These are phyloP conservation scores for Penicillium cosmopolitanum DNA, from an alignment of 495 filamentous ascomycete genomes.

Conservation along the genomic window DNA sequence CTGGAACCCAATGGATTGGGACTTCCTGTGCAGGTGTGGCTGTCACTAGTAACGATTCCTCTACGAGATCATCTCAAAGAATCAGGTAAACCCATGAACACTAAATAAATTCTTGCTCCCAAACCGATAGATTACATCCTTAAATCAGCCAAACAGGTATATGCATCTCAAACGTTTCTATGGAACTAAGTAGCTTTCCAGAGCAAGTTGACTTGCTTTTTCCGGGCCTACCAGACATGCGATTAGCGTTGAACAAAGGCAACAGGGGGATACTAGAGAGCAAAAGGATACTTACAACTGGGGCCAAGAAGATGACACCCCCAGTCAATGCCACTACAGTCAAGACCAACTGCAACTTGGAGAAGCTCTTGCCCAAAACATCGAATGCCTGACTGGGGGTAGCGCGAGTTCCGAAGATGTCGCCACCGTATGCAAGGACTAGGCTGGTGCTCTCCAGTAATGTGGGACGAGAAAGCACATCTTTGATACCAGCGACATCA, in stretches of 20 bases:
- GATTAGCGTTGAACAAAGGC: slow-evolving; percentile 16
- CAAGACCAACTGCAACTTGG: slow-evolving; percentile 78
- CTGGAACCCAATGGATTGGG: too few relatives aligned
- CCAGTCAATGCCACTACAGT: slow-evolving; percentile 79
- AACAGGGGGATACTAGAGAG: neutral
- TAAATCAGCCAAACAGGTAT: slow-evolving; percentile 9
- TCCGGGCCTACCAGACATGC: slow-evolving; percentile 33
- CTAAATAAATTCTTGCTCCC: neutral
- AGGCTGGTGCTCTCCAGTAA: slow-evolving; percentile 92
- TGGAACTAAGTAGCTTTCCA: slow-evolving; percentile 38
- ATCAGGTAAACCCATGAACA: neutral
- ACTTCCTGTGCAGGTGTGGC: too few relatives aligned
- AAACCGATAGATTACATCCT: slow-evolving; percentile 22
- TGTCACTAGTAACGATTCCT: too few relatives aligned
- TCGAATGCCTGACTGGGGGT: slow-evolving; percentile 88
- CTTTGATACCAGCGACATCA: slow-evolving; percentile 74
- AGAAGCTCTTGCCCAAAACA: slow-evolving; percentile 89
- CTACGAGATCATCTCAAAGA: too few relatives aligned
- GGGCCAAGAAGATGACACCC: slow-evolving; percentile 76
- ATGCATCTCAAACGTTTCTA: slow-evolving; percentile 9
- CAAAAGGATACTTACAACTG: slow-evolving; percentile 67
- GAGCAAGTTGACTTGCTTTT: slow-evolving; percentile 46
- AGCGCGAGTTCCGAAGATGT: slow-evolving; percentile 85
- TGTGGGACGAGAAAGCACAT: slow-evolving; percentile 73
- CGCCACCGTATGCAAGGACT: slow-evolving; percentile 83